Base-by-base conservation (phyloP, 257 asterid species). In the Lycium ferocissimum region DNA sequence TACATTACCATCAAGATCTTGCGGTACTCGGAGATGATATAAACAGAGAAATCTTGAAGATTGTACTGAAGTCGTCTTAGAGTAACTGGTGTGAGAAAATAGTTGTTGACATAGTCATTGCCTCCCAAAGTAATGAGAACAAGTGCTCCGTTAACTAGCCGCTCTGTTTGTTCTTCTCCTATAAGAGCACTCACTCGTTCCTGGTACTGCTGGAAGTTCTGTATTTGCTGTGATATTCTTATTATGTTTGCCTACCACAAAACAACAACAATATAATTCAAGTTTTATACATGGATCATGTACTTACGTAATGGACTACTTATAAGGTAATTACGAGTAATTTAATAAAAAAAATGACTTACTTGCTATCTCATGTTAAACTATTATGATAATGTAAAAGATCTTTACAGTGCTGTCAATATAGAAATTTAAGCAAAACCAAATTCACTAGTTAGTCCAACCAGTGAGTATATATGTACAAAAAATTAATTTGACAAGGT, bases 21-120 rank as follows among this genome's bases (percentile, higher is more conserved):
- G 84, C 81, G 90, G 85, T 92, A 94, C 35, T 94, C 94, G 7
- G 89, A 86, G 89, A 95, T 87, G 91, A 94, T 93, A 18, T 84
- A 70, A 4, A 47, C 70, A 47, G 91, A 91, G 71, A 70, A 95
- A 79, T 87, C 94, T 17, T 89, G 89, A 83, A 95, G 86, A 59
- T 78, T 85, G 26, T 59, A 91, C 20, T 93, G 93, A 79, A 94
- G 87, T 57, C 94, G 84, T 85, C 98, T 82, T 4, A 73, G 20
- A 18, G 91, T 84, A 0, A 93, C 22, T 9, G 98, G 96, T 3
- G 92, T 80, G 78, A 94, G 33, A 85, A 92, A 95, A 82, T 95
- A 95, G 81, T 95, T 95, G 86, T 95, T 95, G 72, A 95, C 97
- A 80, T 75, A 95, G 86, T 95, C 98, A 61, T 95, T 95, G 18